Evolutionary conservation across 805 yeast species (phyloP).

Genomic region (Metschnikowia borealis): DNA sequence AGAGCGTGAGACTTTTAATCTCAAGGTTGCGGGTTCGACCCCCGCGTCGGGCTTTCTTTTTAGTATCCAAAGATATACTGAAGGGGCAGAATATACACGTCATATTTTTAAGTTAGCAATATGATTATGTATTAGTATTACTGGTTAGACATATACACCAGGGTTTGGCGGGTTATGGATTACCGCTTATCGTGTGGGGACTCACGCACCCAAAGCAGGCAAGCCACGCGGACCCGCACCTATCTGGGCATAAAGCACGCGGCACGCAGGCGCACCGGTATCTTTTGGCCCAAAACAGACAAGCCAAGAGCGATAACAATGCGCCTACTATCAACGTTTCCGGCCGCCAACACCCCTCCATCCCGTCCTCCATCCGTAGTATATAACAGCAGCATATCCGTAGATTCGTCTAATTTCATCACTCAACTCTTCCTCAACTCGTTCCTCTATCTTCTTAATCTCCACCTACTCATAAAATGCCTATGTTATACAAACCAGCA

Average conservation of each 20-base stretch:
- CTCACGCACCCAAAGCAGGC: background rate
- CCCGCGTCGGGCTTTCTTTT: conserved; percentile 19
- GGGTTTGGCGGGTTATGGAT: too few relatives aligned
- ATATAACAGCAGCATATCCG: too few relatives aligned
- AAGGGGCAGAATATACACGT: too few relatives aligned
- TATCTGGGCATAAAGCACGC: background rate
- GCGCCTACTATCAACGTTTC: too few relatives aligned
- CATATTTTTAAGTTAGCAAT: too few relatives aligned
- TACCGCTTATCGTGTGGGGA: background rate
- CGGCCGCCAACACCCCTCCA: background rate
- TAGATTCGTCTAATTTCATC: too few relatives aligned
- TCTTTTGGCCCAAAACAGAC: conserved; percentile 2
- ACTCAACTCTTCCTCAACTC: too few relatives aligned
- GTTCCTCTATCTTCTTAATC: background rate
- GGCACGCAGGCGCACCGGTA: background rate
- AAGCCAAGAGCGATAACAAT: background rate
- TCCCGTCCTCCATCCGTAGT: too few relatives aligned
- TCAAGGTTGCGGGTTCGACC: conserved; percentile 21
- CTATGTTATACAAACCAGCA: conserved; percentile 51
- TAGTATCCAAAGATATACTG: background rate
- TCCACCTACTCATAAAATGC: conserved; percentile 39
- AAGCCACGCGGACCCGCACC: background rate
- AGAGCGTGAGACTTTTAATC: conserved; percentile 20
- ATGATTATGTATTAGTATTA: too few relatives aligned
- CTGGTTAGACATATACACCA: too few relatives aligned